A percentile compares a stretch with the other conserved stretches of the same genome.
Conservation (phyloP, 345 rosid genomes). For the Orychophragmus violaceus region DNA sequence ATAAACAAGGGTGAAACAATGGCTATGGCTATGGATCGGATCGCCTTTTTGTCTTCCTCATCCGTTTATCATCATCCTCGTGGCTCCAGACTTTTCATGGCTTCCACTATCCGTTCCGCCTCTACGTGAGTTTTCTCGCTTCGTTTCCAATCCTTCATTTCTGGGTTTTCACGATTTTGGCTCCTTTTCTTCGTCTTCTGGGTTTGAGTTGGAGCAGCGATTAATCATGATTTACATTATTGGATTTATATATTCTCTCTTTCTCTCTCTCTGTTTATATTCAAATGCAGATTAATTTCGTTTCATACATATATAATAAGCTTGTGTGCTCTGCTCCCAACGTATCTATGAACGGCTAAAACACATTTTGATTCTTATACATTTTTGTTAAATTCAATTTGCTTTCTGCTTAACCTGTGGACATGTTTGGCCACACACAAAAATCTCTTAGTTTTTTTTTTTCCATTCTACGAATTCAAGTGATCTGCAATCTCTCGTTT, state of each 20-base stretch:
- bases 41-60: slow-evolving; percentile 12
- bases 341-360: background rate
- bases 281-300: background rate
- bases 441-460: background rate
- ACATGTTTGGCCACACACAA: background rate
- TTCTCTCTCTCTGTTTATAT: background rate
- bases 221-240: background rate
- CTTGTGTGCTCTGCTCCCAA: background rate
- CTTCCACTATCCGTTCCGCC: slow-evolving; percentile 13
- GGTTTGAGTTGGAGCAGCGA: background rate
- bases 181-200: too few species aligned
- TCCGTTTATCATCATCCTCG: background rate
- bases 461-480: background rate
- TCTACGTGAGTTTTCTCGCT: slow-evolving; percentile 23
- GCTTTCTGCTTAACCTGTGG: background rate
- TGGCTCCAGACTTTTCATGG: slow-evolving; percentile 9
- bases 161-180: background rate
- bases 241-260: background rate
- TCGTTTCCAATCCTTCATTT: background rate
- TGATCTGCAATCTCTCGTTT: background rate
- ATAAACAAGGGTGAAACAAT: background rate
- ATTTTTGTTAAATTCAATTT: background rate
- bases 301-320: background rate
- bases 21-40: slow-evolving; percentile 17
- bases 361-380: background rate